Percentiles rank a stretch among this genome's conserved stretches.
Evolutionary conservation across 257 asterid genomes (phyloP).

Genomic region (Pogostemon cablin): DNA sequence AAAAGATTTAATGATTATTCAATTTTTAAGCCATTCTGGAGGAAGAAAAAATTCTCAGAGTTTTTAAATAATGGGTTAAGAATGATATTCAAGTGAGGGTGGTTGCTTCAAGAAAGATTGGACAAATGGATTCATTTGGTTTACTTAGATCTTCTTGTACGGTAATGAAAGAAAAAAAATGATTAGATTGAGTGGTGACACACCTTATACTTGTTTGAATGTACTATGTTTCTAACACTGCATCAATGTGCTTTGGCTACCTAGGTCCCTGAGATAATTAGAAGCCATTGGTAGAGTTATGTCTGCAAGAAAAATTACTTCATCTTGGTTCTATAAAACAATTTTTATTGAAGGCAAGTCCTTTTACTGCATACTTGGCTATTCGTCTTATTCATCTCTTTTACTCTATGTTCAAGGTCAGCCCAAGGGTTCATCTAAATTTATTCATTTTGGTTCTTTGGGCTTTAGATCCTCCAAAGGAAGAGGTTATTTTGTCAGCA

Average conservation of each 20-base stretch:
- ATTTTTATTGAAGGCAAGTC: slow-evolving; percentile 70
- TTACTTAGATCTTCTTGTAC: slow-evolving; percentile 34
- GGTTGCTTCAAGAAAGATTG: too few species aligned
- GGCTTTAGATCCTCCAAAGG: slow-evolving; percentile 97
- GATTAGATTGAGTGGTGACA: slow-evolving; percentile 24
- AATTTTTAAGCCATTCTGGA: too few species aligned
- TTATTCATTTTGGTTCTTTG: slow-evolving; percentile 33
- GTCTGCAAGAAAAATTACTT: slow-evolving; percentile 91
- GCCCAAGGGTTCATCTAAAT: slow-evolving; percentile 4
- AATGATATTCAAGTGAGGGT: too few species aligned
- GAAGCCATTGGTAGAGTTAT: slow-evolving; percentile 93
- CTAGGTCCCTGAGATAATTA: slow-evolving; percentile 95
- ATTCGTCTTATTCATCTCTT: slow-evolving; percentile 27
- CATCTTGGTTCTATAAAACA: slow-evolving; percentile 88
- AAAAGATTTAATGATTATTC: too few species aligned
- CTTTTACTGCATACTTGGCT: slow-evolving; percentile 25
- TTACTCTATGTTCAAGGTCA: slow-evolving; percentile 26
- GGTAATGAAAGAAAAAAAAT: slow-evolving; percentile 13
- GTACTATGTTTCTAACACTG: slow-evolving; percentile 31
- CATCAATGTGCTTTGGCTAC: slow-evolving; percentile 32
- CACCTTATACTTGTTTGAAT: slow-evolving; percentile 25
- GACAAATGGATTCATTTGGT: too few species aligned
- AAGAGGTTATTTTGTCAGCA: slow-evolving; percentile 83
- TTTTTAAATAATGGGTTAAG: too few species aligned
- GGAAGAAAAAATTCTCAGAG: too few species aligned